Evolutionary conservation across 1,139 yeast species (phyloP).

Genomic region (Yamadazyma oceani): DNA sequence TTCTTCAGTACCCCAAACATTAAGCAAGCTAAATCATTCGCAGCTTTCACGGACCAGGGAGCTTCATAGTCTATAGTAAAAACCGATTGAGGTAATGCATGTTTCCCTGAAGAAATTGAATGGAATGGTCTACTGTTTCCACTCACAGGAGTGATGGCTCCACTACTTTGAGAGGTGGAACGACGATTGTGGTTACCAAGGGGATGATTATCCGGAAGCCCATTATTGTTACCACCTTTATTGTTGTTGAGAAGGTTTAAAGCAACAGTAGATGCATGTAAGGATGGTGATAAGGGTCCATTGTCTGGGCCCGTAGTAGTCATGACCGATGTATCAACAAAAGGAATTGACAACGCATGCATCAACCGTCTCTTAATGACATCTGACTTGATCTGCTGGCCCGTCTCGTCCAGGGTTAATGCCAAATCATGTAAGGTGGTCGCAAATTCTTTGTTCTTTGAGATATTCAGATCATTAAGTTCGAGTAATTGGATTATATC

Average conservation of each 20-base stretch:
- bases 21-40: slow-evolving; percentile 86
- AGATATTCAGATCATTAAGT: slow-evolving; percentile 27
- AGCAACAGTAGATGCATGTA: slow-evolving; percentile 29
- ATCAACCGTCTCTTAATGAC: slow-evolving; percentile 52
- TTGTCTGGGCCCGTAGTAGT: slow-evolving; percentile 25
- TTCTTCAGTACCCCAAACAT: slow-evolving; percentile 78
- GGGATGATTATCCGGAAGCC: neutral
- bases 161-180: neutral
- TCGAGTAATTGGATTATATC: slow-evolving; percentile 48
- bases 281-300: slow-evolving; percentile 16
- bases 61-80: slow-evolving; percentile 74
- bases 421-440: slow-evolving; percentile 59
- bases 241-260: slow-evolving; percentile 23
- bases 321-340: slow-evolving; percentile 54
- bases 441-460: slow-evolving; percentile 42
- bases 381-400: slow-evolving; percentile 33
- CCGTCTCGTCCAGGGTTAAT: slow-evolving; percentile 30
- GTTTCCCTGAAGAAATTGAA: slow-evolving; percentile 61
- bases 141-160: slow-evolving; percentile 3
- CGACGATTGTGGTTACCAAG: slow-evolving; percentile 2
- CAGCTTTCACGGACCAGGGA: slow-evolving; percentile 82
- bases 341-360: slow-evolving; percentile 75
- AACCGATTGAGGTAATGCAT: slow-evolving; percentile 74
- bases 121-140: slow-evolving; percentile 51
- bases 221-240: neutral